Evolutionary conservation across 2,329 filamentous ascomycete genomes (phyloP).

Genomic region (Xenosphaeropsis pyriputrescens): DNA sequence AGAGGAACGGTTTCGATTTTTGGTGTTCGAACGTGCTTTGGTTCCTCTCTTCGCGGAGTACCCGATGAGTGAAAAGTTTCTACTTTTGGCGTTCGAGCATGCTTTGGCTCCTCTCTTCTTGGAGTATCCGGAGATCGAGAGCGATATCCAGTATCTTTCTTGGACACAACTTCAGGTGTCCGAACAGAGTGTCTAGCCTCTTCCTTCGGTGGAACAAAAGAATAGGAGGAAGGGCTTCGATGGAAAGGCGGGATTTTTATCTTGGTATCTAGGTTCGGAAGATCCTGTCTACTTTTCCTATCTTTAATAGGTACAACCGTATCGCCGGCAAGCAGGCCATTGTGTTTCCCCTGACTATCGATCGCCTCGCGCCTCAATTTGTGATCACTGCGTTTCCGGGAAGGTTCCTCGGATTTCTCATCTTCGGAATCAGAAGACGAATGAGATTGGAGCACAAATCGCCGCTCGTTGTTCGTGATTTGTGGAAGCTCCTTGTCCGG

Average conservation of each 20-base stretch:
- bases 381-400: background rate
- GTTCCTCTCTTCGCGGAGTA: no score
- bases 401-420: background rate
- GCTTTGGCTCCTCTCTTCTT: no score
- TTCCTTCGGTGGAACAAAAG: slow-evolving; percentile 6
- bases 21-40: no score
- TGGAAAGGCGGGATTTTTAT: slow-evolving; percentile 15
- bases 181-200: slow-evolving; percentile 8
- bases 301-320: slow-evolving; percentile 1
- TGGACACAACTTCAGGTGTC: slow-evolving; percentile 2
- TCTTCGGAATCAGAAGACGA: background rate
- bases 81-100: no score
- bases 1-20: no score
- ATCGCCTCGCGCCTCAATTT: background rate
- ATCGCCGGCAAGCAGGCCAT: no score
- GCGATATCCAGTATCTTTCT: no score
- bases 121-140: no score
- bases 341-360: no score
- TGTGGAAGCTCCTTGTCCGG: slow-evolving; percentile 6
- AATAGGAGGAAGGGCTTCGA: slow-evolving; percentile 14
- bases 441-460: slow-evolving; percentile 1
- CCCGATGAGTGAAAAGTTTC: no score
- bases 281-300: slow-evolving; percentile 15
- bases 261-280: slow-evolving; percentile 17
- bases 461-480: background rate